Evolutionary conservation across 2,329 filamentous ascomycete genomes (phyloP), one percentile per base, ranked within the genome.

Genomic region (Macrophomina tecta): DNA sequence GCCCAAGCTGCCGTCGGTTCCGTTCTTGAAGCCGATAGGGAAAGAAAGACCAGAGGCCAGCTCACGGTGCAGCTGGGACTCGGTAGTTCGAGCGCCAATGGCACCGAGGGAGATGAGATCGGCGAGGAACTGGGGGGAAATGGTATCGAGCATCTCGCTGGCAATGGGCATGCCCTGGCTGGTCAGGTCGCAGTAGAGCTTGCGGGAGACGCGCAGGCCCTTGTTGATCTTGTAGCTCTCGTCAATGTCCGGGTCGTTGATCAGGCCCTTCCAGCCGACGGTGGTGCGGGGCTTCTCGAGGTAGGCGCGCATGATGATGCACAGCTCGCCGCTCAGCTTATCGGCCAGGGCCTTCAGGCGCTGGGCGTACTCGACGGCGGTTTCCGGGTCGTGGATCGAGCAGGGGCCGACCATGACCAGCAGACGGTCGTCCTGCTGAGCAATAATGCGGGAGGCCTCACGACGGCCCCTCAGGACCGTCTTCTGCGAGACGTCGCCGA

Each of bases 21-120:
- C 95, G 81, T 99, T 99, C 89, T 99, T 99, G 90, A 97, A 99
- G 68, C 95, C 95, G 72, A 99, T 94, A 28, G 95, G 95, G 90
- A 97, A 98, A 67, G 92, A 97, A 64, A 98, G 86, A 73, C 95
- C 95, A 34, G 92, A 96, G 5, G 95, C 95, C 69, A 99, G 88
- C 83, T 99, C 95, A 70, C 95, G 91, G 83, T 99, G 95, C 71
- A 98, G 85, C 83, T 99, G 95, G 66, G 91, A 95, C 83, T 99
- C 95, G 60, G 95, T 99, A 51, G 95, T 99, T 72, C 95, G 89
- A 51, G 95, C 95, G 69, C 95, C 95, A 76, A 99, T 97, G 67
- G 95, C 95, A 69, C 95, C 95, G 32, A 98, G 90, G 0, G 93
- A 97, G 79, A 99, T 94, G 73, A 97, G 88, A 80, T 99, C 95